Percentiles rank a stretch among this genome's conserved stretches.
These are phyloP conservation scores for Gastrolobium bilobum DNA, from an alignment of 306 rosid species.

Conservation along the genomic window DNA sequence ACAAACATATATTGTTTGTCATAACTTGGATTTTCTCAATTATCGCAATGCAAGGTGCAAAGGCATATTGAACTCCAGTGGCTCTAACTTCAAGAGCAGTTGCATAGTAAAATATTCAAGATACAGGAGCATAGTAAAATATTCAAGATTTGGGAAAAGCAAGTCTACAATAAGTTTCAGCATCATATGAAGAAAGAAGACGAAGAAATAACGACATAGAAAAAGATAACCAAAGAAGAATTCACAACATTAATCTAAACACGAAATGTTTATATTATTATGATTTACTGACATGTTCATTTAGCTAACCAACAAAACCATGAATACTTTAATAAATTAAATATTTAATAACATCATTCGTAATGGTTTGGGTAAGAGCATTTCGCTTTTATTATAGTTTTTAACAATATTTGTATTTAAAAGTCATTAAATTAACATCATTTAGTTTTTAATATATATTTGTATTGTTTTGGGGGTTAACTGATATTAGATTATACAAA, in stretches of 20 bases:
- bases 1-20: neutral
- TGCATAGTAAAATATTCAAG: neutral
- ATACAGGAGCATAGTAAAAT: neutral
- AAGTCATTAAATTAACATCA: too few relatives aligned
- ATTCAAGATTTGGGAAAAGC: neutral
- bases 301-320: too few relatives aligned
- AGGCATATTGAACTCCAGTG: constrained; percentile 54
- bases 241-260: neutral
- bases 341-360: neutral
- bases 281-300: neutral
- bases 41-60: constrained; percentile 57
- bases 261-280: neutral
- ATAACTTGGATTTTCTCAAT: constrained; percentile 9
- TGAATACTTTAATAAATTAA: constrained; percentile 45
- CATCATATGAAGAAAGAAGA: neutral
- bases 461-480: too few relatives aligned
- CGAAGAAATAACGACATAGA: neutral
- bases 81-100: constrained; percentile 60
- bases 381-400: too few relatives aligned
- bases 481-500: too few relatives aligned
- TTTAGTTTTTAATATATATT: too few relatives aligned
- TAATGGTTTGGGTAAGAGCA: neutral
- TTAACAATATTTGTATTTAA: too few relatives aligned
- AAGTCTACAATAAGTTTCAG: neutral
- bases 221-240: neutral